Evolutionary conservation across 2,329 filamentous ascomycete species (phyloP), one percentile per base, ranked within the genome.

Genomic region (Neonectria neomacrospora): DNA sequence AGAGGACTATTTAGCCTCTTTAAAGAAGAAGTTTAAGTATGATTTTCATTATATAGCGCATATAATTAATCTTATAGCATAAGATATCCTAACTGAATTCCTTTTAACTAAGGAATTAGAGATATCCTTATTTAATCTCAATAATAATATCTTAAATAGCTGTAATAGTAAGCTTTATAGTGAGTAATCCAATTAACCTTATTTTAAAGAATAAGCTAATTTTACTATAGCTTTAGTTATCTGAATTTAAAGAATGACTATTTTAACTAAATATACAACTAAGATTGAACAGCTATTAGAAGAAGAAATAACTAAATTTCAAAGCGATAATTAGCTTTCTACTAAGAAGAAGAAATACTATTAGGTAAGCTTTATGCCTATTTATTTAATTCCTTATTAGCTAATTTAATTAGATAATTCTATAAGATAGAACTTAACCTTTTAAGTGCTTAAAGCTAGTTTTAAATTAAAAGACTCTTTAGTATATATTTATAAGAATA

Each of bases 401-500:
- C 41, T 44, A 44, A 44, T 22, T 44, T 22, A 44, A 47, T n/a
- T 51, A 30, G 28, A 51, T 51, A 51, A 51, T 51, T 34, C 26
- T 51, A 30, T 12, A 16, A 28, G 2, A 30, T 51, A n/a, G 28
- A 32, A 51, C 32, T 51, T 2, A 51, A 51, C 28, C 30, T 20
- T 41, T 41, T 11, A 2, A 34, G 14, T 34, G 1, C 32, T 34
- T 14, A 8, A 34, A 34, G 10, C 1, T 34, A 34, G 32, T 34
- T 11, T 50, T 51, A 26, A 51, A 30, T 47, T 23, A 47, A 28
- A 47, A 47, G 14, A 50, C 14, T 2, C 47, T 2, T 51, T 51
- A 23, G 23, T 22, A 32, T 51, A 51, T 51, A 51, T 51, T 51
- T 51, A 51, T 51, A 51, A 51, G 20, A 51, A 30, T 51, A 51